Base-by-base conservation (phyloP, 108 stramenopile species). In the Skeletonema potamos region DNA sequence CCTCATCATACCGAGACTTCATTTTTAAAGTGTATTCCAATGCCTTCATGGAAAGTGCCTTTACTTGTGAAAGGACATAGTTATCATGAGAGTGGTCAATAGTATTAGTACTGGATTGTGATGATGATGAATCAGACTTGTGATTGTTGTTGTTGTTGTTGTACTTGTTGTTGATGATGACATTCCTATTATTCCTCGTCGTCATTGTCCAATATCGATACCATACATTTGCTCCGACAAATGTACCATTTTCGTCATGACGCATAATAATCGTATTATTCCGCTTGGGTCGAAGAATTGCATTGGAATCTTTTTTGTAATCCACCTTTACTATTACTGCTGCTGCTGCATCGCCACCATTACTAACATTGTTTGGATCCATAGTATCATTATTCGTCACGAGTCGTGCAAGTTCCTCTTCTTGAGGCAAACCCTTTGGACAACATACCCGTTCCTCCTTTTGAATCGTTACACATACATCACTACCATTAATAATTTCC, bases 1-100 rank as follows among this genome's bases (percentile, higher is more conserved):
- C 66, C 15, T 26, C 27, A 24, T 55, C 66, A 17, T 67, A 67
- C 27, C 72, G 34, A 22, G 41, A 13, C 41, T 58, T 64, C 63
- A 73, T 73, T 17, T 73, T 41, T 6, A 20, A 18, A 12, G 64
- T 32, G 41, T 73, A 56, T 1, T 64, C 12, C 3, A 43, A 43
- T 17, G 72, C 43, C 3, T 17, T 28, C 17, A 58, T 13, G 10
- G 22, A 28, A 51, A 8, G 20, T 24, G 48, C 22, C 48, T 24
- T 51, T 24, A 22, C 20, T 22, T 5, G 17, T 24, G 48, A 51
- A 1, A 51, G 48, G 17, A 51, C 48, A 10, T 51, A 22, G 4
- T 20, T 20, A 51, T 51, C 48, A 22, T 51, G 48, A 7, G 48
- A 22, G 22, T 51, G 48, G 22, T 51, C 48, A 6, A 51, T 9